Percentiles rank a stretch among this genome's conserved stretches.
Evolutionary conservation across 2,329 filamentous ascomycete genomes (phyloP).

Genomic region (Lecanicillium sp.): DNA sequence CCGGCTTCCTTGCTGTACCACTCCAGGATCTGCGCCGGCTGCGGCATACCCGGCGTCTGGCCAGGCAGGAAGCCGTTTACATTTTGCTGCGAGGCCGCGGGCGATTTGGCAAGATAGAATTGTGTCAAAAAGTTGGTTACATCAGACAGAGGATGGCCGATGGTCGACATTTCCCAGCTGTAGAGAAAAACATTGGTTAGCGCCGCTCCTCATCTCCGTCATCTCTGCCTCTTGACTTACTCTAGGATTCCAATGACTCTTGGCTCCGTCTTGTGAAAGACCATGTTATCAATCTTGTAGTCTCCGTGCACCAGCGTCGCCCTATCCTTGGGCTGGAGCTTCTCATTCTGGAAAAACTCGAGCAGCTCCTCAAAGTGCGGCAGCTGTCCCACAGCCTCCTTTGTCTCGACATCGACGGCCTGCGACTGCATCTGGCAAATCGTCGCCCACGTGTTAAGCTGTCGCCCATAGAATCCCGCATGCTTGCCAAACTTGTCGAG

Average conservation of each 20-base stretch:
- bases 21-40: constrained; percentile 29
- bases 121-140: constrained; percentile 63
- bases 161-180: constrained; percentile 94
- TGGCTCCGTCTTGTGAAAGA: constrained; percentile 84
- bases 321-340: constrained; percentile 66
- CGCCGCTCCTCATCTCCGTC: not conserved
- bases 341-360: constrained; percentile 63
- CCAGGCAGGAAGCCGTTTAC: constrained; percentile 51
- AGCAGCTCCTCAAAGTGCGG: constrained; percentile 78
- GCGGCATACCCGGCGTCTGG: constrained; percentile 54
- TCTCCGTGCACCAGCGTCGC: constrained; percentile 84
- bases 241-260: constrained; percentile 89
- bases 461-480: constrained; percentile 74
- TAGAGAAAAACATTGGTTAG: constrained; percentile 8
- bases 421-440: constrained; percentile 73
- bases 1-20: constrained; percentile 46
- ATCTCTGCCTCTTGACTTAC: constrained; percentile 30
- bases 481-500: constrained; percentile 66
- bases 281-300: constrained; percentile 88
- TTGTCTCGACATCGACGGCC: constrained; percentile 68
- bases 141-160: constrained; percentile 92
- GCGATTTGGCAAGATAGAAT: constrained; percentile 27
- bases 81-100: constrained; percentile 15
- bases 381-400: constrained; percentile 68
- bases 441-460: constrained; percentile 72